These are phyloP conservation scores for Clitopilus passeckerianus DNA, from an alignment of 768 basidiomycete genomes.

Conservation along the genomic window DNA sequence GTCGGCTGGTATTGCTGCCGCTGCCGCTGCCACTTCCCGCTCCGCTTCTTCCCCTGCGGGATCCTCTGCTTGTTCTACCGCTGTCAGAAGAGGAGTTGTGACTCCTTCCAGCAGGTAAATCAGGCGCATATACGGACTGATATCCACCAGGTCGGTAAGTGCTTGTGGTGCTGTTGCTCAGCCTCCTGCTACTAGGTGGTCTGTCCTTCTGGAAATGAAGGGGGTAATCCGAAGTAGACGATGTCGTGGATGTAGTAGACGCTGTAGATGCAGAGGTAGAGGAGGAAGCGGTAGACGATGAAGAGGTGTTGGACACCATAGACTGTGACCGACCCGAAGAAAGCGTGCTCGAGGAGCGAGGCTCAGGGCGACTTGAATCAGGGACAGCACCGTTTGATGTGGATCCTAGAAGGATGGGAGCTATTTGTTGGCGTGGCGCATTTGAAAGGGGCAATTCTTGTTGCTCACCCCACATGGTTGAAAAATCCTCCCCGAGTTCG, in stretches of 20 bases:
- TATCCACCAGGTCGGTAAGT: constrained; percentile 17
- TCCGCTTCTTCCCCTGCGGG: not conserved
- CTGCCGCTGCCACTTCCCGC: constrained; percentile 1
- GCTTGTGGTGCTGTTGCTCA: constrained; percentile 15
- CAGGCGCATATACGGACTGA: not conserved
- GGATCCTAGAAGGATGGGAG: not conserved
- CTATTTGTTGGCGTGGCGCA: not conserved
- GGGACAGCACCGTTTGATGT: constrained; percentile 5
- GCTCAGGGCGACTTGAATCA: constrained; percentile 5
- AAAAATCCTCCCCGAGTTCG: constrained; percentile 23
- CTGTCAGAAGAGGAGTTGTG: not conserved
- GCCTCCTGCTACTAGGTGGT: constrained; percentile 2
- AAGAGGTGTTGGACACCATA: constrained; percentile 37
- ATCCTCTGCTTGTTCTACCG: not conserved
- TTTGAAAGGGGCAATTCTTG: constrained; percentile 10
- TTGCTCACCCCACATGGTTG: constrained; percentile 15
- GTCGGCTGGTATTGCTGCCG: constrained; percentile 17
- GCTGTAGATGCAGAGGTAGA: constrained; percentile 19
- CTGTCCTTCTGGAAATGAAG: constrained; percentile 7
- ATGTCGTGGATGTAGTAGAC: constrained; percentile 18
- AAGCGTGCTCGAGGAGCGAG: constrained; percentile 7
- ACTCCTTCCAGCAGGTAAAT: not conserved
- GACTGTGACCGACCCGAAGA: constrained; percentile 32
- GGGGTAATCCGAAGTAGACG: constrained; percentile 9
- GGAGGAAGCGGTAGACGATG: constrained; percentile 32